A percentile compares a stretch with the other conserved stretches of the same genome.
Evolutionary conservation across 2,329 filamentous ascomycete species (phyloP).

Genomic region (Cladosporium halotolerans): DNA sequence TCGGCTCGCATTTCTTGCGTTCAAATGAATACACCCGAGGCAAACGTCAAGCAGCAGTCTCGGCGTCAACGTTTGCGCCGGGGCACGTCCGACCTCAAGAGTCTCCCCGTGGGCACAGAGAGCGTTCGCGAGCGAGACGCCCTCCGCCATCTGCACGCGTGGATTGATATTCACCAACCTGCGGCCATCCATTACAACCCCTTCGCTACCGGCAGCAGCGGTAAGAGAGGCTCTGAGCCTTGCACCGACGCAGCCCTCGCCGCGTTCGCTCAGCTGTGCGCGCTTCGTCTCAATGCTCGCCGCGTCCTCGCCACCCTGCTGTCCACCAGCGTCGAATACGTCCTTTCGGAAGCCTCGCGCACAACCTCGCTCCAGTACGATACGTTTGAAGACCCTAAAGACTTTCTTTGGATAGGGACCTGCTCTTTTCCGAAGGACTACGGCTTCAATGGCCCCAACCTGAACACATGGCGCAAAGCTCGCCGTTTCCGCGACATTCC

Average conservation of each 20-base stretch:
- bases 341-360: slow-evolving; percentile 48
- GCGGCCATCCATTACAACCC: background rate
- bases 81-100: too few species aligned
- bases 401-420: slow-evolving; percentile 33
- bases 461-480: slow-evolving; percentile 19
- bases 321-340: slow-evolving; percentile 42
- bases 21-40: too few species aligned
- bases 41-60: too few species aligned
- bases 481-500: slow-evolving; percentile 20
- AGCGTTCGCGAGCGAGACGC: too few species aligned
- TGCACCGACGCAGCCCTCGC: slow-evolving; percentile 39
- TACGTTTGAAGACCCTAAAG: slow-evolving; percentile 19
- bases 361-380: slow-evolving; percentile 38
- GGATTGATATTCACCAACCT: background rate
- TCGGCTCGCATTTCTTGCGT: too few species aligned
- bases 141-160: background rate
- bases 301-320: slow-evolving; percentile 48
- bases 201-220: slow-evolving; percentile 5
- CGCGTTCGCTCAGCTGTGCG: slow-evolving; percentile 45
- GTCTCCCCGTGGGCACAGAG: too few species aligned
- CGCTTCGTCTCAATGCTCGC: slow-evolving; percentile 43
- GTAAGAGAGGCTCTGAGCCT: background rate
- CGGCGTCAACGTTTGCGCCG: too few species aligned
- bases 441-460: slow-evolving; percentile 31
- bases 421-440: slow-evolving; percentile 28